These are phyloP conservation scores for Takakia lepidozioides DNA, from an alignment of 225 moss, liverwort and hornwort genomes.

Conservation along the genomic window DNA sequence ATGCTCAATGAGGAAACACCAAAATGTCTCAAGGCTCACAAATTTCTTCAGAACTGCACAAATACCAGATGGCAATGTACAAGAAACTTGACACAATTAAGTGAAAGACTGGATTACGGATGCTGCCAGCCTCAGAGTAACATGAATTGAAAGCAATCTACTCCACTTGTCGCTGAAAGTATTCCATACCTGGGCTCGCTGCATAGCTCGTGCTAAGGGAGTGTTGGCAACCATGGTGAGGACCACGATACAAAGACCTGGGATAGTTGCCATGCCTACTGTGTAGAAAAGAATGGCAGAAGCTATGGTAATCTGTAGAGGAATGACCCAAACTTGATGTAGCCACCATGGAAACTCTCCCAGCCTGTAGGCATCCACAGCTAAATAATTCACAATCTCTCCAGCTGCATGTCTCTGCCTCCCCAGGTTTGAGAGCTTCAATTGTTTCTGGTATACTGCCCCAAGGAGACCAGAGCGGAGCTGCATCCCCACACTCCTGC, in stretches of 20 bases:
- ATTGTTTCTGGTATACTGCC: slow-evolving; percentile 19
- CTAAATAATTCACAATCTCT: slow-evolving; percentile 11
- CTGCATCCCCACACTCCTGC: slow-evolving; percentile 20
- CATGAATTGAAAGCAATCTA: no score
- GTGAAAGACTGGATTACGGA: no score
- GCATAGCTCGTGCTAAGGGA: slow-evolving; percentile 18
- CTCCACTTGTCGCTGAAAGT: no score
- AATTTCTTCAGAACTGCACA: no score
- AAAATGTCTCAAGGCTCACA: no score
- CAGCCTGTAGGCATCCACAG: slow-evolving; percentile 16
- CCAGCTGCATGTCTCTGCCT: slow-evolving; percentile 25
- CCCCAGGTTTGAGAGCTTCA: slow-evolving; percentile 17
- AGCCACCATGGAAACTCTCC: slow-evolving; percentile 29
- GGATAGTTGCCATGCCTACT: slow-evolving; percentile 24
- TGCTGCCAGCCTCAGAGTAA: no score
- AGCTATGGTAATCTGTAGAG: slow-evolving; percentile 19
- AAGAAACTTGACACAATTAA: no score
- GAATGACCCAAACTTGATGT: slow-evolving; percentile 25
- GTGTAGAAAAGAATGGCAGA: slow-evolving; percentile 21
- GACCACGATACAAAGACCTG: slow-evolving; percentile 19
- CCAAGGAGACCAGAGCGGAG: slow-evolving; percentile 23
- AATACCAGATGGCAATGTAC: no score
- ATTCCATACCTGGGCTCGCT: slow-evolving; percentile 10
- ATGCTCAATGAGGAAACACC: no score
- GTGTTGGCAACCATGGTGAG: slow-evolving; percentile 15